Conservation (phyloP, 2,329 filamentous ascomycete species). For the Lithohypha guttulata region DNA sequence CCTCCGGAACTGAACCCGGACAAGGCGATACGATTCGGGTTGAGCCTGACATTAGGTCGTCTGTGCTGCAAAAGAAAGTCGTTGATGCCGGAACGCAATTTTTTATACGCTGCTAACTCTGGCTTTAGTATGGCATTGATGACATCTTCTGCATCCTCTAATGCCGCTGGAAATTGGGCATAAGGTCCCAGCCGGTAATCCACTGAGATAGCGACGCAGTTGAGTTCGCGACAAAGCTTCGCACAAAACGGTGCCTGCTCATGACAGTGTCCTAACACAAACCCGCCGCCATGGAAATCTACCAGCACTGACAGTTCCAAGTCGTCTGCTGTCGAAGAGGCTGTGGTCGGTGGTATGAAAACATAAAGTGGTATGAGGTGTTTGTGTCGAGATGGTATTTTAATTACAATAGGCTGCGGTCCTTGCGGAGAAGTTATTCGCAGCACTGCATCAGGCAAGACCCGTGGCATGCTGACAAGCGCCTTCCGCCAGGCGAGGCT, state of each 20-base stretch:
- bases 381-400: slow-evolving; percentile 17
- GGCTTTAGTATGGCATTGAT: slow-evolving; percentile 32
- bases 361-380: slow-evolving; percentile 22
- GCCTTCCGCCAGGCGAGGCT: slow-evolving; percentile 18
- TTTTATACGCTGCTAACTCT: slow-evolving; percentile 11
- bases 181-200: slow-evolving; percentile 40
- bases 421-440: slow-evolving; percentile 20
- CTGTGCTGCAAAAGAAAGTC: slow-evolving; percentile 13
- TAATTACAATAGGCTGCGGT: slow-evolving; percentile 19
- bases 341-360: slow-evolving; percentile 16
- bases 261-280: slow-evolving; percentile 20
- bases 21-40: slow-evolving; percentile 31
- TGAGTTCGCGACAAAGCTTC: slow-evolving; percentile 34
- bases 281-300: slow-evolving; percentile 22
- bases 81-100: slow-evolving; percentile 16
- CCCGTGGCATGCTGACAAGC: slow-evolving; percentile 18
- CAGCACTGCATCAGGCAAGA: slow-evolving; percentile 18
- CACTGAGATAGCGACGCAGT: slow-evolving; percentile 34
- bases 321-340: background rate
- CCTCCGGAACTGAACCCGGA: slow-evolving; percentile 38
- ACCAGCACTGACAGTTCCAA: slow-evolving; percentile 17
- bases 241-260: slow-evolving; percentile 37
- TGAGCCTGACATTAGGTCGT: slow-evolving; percentile 17
- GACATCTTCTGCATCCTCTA: slow-evolving; percentile 39
- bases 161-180: slow-evolving; percentile 37